These are phyloP conservation scores for Pelargonium myrrhifolium DNA, from an alignment of 441 rosid genomes.

Conservation along the genomic window DNA sequence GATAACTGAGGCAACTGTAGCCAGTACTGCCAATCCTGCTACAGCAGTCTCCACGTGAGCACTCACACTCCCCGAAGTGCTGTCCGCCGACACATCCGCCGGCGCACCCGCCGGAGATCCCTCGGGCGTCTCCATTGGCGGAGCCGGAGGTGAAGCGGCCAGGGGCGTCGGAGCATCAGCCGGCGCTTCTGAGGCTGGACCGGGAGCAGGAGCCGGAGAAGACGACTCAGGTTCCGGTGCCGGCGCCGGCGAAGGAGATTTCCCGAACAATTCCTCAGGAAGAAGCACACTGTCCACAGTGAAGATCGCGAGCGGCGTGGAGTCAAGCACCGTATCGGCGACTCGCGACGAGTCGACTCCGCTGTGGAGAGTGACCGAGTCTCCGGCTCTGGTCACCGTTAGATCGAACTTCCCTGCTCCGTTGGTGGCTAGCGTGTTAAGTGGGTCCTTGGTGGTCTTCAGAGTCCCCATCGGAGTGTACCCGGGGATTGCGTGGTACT, in stretches of 20 bases:
- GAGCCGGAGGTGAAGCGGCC: constrained; percentile 80
- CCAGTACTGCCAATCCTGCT: too few species aligned
- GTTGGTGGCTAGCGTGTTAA: constrained; percentile 62
- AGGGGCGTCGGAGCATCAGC: constrained; percentile 52
- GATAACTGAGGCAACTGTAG: background rate
- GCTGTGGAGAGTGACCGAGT: constrained; percentile 63
- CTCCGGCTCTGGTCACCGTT: constrained; percentile 52
- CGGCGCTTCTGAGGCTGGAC: constrained; percentile 33
- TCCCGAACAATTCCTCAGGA: constrained; percentile 60
- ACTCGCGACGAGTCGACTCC: constrained; percentile 63
- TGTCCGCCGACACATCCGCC: constrained; percentile 31
- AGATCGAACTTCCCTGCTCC: constrained; percentile 67
- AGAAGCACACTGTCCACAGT: constrained; percentile 65
- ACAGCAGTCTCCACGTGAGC: background rate
- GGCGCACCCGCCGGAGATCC: constrained; percentile 61
- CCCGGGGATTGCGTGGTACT: constrained; percentile 56
- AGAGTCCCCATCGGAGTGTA: constrained; percentile 65
- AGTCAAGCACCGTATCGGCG: constrained; percentile 61
- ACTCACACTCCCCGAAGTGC: constrained; percentile 24
- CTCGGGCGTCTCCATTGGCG: constrained; percentile 50
- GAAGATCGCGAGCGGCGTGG: constrained; percentile 62
- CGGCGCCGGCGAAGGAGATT: constrained; percentile 60
- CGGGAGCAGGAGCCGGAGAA: constrained; percentile 43
- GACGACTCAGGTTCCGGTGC: constrained; percentile 48
- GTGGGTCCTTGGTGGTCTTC: constrained; percentile 49